Conservation (phyloP, 352 stramenopile genomes). For the Globisporangium carolinianum region DNA sequence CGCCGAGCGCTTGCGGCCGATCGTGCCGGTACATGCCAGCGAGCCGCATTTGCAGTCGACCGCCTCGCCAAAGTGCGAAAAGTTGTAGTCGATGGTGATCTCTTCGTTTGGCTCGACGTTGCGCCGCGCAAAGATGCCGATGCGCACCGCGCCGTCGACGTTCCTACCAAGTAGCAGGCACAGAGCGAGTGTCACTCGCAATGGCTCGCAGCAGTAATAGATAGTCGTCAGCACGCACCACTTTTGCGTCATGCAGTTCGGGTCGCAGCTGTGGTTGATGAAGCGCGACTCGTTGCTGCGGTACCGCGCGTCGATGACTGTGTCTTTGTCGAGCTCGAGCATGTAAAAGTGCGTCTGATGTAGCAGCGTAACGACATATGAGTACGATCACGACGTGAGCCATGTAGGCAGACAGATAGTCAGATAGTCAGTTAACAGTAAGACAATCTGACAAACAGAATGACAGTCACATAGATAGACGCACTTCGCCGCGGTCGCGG, state of each 20-base stretch:
- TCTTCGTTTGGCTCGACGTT: slow-evolving; percentile 53
- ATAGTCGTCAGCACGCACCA: slow-evolving; percentile 35
- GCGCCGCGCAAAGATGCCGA: slow-evolving; percentile 71
- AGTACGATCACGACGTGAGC: too few relatives aligned
- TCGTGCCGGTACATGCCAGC: slow-evolving; percentile 61
- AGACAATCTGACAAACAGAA: slow-evolving; percentile 1
- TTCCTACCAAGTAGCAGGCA: slow-evolving; percentile 25
- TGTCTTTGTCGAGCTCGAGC: slow-evolving; percentile 81
- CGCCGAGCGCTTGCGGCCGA: slow-evolving; percentile 65
- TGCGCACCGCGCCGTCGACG: slow-evolving; percentile 61
- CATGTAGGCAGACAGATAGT: too few relatives aligned
- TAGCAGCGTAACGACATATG: neutral
- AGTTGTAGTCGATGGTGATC: slow-evolving; percentile 85
- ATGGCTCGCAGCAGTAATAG: neutral
- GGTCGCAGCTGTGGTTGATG: slow-evolving; percentile 94
- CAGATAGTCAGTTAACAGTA: slow-evolving; percentile 3
- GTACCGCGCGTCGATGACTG: slow-evolving; percentile 81
- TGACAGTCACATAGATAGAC: slow-evolving; percentile 1
- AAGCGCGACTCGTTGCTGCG: slow-evolving; percentile 92
- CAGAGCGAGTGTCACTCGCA: neutral
- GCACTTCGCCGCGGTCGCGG: slow-evolving; percentile 46
- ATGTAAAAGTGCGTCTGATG: slow-evolving; percentile 79
- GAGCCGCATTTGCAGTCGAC: slow-evolving; percentile 76
- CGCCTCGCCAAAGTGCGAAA: slow-evolving; percentile 73
- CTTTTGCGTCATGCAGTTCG: slow-evolving; percentile 94